phyloP scores from a whole-genome alignment of 495 filamentous ascomycete genomes.

The Podospora pseudopauciseta region DNA sequence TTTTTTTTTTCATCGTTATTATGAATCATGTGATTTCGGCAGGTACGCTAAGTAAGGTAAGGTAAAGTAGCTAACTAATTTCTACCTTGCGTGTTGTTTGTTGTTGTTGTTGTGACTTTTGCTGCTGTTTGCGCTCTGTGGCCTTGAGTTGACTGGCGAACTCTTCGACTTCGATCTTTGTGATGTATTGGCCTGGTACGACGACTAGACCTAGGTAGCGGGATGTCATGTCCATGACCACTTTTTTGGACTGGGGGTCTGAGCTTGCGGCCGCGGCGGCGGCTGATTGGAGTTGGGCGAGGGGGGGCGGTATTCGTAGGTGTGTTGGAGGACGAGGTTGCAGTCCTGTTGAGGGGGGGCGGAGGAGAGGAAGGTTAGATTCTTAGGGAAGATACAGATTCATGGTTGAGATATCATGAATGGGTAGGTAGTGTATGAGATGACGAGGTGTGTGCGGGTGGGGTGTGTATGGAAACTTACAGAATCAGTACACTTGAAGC shows the following conservation, averaged over 20 bases:
- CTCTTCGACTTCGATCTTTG: conserved; percentile 85
- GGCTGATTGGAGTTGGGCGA: conserved; percentile 28
- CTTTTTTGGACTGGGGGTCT: conserved; percentile 35
- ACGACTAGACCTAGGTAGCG: conserved; percentile 88
- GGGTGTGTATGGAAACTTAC: conserved; percentile 41
- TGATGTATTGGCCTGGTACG: conserved; percentile 80
- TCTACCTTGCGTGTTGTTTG: background rate
- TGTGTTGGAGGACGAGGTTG: conserved; percentile 81
- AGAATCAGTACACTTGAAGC: conserved; percentile 91
- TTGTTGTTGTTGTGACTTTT: background rate
- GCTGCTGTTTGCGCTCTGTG: background rate
- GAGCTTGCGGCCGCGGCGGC: conserved; percentile 37
- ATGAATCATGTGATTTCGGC: background rate
- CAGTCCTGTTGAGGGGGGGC: conserved; percentile 30
- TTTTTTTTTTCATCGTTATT: background rate
- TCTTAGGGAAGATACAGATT: too few relatives aligned
- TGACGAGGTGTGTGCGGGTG: too few relatives aligned
- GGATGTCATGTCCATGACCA: conserved; percentile 71
- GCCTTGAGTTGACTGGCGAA: conserved; percentile 45
- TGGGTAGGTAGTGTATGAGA: too few relatives aligned
- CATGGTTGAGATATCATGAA: too few relatives aligned
- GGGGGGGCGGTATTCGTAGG: conserved; percentile 80
- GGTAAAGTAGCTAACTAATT: background rate
- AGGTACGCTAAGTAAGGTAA: too few relatives aligned
- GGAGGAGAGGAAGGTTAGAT: too few relatives aligned